These are phyloP conservation scores for Podospora conica DNA, from an alignment of 495 filamentous ascomycete species.

Conservation along the genomic window DNA sequence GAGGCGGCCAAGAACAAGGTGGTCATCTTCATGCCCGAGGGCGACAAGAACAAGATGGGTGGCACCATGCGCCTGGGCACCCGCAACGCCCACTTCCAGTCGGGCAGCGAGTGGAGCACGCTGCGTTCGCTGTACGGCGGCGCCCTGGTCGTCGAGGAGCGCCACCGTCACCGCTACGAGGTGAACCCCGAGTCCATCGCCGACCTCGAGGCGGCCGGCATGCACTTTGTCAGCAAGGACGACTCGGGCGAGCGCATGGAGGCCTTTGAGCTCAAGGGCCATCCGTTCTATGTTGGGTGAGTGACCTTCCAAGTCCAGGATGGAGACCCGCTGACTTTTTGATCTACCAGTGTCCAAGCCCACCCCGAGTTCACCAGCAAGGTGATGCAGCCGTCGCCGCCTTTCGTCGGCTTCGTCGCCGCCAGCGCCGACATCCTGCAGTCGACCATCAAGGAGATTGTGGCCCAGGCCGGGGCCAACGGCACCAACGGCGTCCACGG, in stretches of 20 bases:
- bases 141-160: slow-evolving; percentile 51
- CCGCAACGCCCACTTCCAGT: slow-evolving; percentile 68
- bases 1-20: slow-evolving; percentile 50
- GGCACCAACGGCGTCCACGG: neutral
- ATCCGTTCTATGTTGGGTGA: slow-evolving; percentile 75
- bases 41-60: slow-evolving; percentile 58
- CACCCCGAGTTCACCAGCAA: slow-evolving; percentile 20
- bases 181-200: slow-evolving; percentile 65
- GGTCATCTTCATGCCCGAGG: slow-evolving; percentile 88
- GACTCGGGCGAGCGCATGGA: slow-evolving; percentile 83
- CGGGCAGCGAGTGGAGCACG: slow-evolving; percentile 70
- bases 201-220: slow-evolving; percentile 48
- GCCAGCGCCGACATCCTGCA: slow-evolving; percentile 31
- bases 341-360: slow-evolving; percentile 14
- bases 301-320: neutral
- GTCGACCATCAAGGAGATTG: neutral
- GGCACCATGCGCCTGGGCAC: slow-evolving; percentile 90
- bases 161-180: slow-evolving; percentile 71
- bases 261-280: slow-evolving; percentile 79
- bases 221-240: slow-evolving; percentile 74
- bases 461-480: neutral
- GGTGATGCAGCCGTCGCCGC: slow-evolving; percentile 54
- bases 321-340: neutral
- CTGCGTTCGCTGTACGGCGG: slow-evolving; percentile 67
- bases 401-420: slow-evolving; percentile 83